These are phyloP conservation scores for Chrysoporthe puriensis DNA, from an alignment of 2,329 filamentous ascomycete genomes.

Conservation along the genomic window DNA sequence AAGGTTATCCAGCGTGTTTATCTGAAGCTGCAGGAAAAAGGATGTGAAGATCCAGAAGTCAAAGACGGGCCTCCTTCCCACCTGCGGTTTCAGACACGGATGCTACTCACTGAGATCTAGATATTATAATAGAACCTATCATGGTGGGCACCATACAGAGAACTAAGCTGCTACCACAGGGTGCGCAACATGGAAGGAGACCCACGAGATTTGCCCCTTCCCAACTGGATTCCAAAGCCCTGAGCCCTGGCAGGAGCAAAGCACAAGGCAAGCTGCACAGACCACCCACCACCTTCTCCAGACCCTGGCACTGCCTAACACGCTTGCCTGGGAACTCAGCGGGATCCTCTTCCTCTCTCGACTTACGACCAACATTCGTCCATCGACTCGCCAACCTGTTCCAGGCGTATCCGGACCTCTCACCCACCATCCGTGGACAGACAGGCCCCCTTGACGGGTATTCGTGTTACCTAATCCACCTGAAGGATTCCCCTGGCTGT, in stretches of 20 bases:
- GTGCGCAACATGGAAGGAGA: too few relatives aligned
- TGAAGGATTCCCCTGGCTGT: constrained; percentile 1
- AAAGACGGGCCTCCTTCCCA: not conserved
- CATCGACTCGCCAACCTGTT: not conserved
- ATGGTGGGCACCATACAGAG: not conserved
- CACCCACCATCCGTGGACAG: not conserved
- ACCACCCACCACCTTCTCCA: too few relatives aligned
- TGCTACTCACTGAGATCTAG: not conserved
- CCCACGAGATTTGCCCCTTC: too few relatives aligned
- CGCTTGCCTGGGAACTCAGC: not conserved
- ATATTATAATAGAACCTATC: not conserved
- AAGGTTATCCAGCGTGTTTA: constrained; percentile 3
- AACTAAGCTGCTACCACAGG: too few relatives aligned
- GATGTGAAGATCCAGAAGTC: not conserved
- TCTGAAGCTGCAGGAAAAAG: not conserved
- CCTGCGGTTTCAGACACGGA: not conserved
- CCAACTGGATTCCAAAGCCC: too few relatives aligned
- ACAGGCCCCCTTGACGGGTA: not conserved
- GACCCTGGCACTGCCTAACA: too few relatives aligned
- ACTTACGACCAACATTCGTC: not conserved
- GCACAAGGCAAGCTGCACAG: too few relatives aligned
- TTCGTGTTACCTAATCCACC: not conserved
- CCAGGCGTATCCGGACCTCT: not conserved
- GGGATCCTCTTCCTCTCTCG: not conserved
- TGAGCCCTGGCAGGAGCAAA: too few relatives aligned